Evolutionary conservation across 257 asterid genomes (phyloP), one percentile per base, ranked within the genome.

Genomic region (Solanum clarkiae): DNA sequence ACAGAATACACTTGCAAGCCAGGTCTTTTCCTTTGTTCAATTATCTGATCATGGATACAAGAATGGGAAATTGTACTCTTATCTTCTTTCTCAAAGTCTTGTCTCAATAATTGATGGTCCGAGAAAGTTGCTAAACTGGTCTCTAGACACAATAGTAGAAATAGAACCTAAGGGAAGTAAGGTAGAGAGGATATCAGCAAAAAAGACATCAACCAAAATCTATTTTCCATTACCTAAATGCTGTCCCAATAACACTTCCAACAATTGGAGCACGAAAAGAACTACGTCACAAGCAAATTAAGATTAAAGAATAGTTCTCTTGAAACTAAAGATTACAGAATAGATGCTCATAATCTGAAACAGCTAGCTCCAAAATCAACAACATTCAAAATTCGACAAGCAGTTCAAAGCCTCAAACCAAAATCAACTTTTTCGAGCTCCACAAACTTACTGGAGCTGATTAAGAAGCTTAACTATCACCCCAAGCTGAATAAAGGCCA

Each of bases 11-110:
- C 96, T 88, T 92, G 88, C 45, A 90, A 92, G 62, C 99, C 99
- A 29, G 99, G 98, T 84, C 94, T 88, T 82, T 92, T 93, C 81
- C 99, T 91, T 89, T 95, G 93, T 85, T 95, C 94, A 63, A 94
- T 91, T 86, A 95, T 94, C 89, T 93, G 97, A 88, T 95, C 99
- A 85, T 95, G 99, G 80, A 95, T 95, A 87, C 99, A 95, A 85
- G 99, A 93, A 90, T 95, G 99, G 15, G 97, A 88, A 84, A 86
- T 66, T 66, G 88, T 84, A 83, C 83, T 85, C 32, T 90, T 89
- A 40, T 88, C 89, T 80, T 87, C 90, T 83, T 89, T 86, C 84
- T 92, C 91, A 60, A 84, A 40, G 72, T 86, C 92, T 56, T 88
- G 89, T 85, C 92, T 88, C 79, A 85, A 89, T 88, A 90, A 84